Evolutionary conservation across 2,329 filamentous ascomycete genomes (phyloP), one percentile per base, ranked within the genome.

Genomic region (Pseudopithomyces maydicus): DNA sequence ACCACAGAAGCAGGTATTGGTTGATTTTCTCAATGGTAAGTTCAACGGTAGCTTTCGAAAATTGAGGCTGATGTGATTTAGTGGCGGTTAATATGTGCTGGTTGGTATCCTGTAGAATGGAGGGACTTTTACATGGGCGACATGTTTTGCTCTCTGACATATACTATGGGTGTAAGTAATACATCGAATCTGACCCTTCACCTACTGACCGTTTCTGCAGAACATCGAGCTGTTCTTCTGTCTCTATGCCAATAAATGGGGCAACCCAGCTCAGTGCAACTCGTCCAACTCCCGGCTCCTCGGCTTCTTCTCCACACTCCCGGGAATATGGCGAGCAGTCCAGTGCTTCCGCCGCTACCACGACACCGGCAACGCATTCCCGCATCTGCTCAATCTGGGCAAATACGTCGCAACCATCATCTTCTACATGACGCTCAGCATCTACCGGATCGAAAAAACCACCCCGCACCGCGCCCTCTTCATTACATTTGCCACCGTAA

Each of bases 171-270:
- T 58, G 91, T 94, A 82, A 80, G 90, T 85, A 20, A 11, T 38
- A 45, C 11, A 14, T 32, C 19, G 10, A 17, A 23, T 20, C 12
- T 36, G 45, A 33, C 17, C 6, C 10, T 1, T n/a, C 7, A 43
- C 11, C 38, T n/a, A 42, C 54, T 66, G 23, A 65, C 32, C 8
- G 23, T 42, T 33, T 20, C 1, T n/a, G 5, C 29, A 75, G 89
- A 97, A 98, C 70, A 84, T 97, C 38, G 91, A 92, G 66, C 81
- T 98, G 0, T 97, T 98, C 79, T 97, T 97, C 75, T 99, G 95
- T 72, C 81, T 98, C 1, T 99, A 98, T 67, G 87, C 89, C n/a
- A 83, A 87, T 52, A 74, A 82, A 23, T 99, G 93, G 93, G 75
- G 84, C 23, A 79, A 90, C 22, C 91, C 91, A 0, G 63, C 79